A percentile compares a stretch with the other conserved stretches of the same genome.
phyloP scores from a whole-genome alignment of 1,284 basidiomycete species.

The Xerocomus amazonicus region DNA sequence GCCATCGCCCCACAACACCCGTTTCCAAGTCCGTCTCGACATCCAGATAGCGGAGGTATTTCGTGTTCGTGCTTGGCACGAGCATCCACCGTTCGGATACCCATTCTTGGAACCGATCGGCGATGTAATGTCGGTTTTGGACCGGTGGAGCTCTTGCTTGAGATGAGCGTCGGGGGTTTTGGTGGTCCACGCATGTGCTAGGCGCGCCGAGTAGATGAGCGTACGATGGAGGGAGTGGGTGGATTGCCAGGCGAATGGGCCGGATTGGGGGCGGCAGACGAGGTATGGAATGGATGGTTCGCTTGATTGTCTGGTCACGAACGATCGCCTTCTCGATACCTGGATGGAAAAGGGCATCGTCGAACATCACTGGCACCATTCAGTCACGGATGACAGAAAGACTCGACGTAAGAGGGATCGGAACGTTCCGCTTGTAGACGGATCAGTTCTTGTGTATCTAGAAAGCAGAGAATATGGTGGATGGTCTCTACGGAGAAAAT shows the following conservation, averaged over 20 bases:
- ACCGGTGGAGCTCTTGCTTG: slow-evolving; percentile 1
- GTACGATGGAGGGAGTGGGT: slow-evolving; percentile 12
- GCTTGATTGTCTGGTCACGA: slow-evolving; percentile 15
- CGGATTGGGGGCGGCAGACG: slow-evolving; percentile 18
- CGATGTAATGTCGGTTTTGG: slow-evolving; percentile 1
- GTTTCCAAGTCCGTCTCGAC: slow-evolving; percentile 14
- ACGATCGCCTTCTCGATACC: slow-evolving; percentile 17
- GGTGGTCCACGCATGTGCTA: slow-evolving; percentile 16
- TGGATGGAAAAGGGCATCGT: background rate
- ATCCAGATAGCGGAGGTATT: slow-evolving; percentile 9
- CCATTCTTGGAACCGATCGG: slow-evolving; percentile 11
- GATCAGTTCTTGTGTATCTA: slow-evolving; percentile 15
- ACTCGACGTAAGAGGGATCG: background rate
- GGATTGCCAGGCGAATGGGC: slow-evolving; percentile 21
- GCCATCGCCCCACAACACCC: slow-evolving; percentile 15
- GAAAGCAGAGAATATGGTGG: slow-evolving; percentile 9
- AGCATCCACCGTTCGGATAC: slow-evolving; percentile 19
- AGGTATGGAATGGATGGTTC: slow-evolving; percentile 7
- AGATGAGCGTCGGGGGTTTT: slow-evolving; percentile 8
- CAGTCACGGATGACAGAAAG: background rate
- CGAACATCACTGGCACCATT: background rate
- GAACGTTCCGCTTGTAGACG: slow-evolving; percentile 16
- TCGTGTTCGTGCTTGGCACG: slow-evolving; percentile 11
- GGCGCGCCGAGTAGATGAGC: slow-evolving; percentile 16
- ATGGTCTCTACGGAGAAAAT: slow-evolving; percentile 18